Evolutionary conservation across 495 filamentous ascomycete species (phyloP).

Genomic region (Talaromyces trachyspermus): DNA sequence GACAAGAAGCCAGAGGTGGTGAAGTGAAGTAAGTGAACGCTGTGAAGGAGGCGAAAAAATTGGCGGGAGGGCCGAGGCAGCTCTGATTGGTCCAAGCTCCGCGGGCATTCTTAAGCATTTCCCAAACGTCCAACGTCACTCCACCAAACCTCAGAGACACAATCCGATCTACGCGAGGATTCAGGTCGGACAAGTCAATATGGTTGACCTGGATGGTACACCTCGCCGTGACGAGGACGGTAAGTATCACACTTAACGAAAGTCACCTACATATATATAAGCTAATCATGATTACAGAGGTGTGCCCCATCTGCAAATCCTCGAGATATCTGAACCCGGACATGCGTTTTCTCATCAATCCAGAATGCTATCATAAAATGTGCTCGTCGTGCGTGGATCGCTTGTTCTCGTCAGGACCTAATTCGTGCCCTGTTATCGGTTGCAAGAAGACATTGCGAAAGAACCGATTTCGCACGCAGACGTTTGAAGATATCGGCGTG

Average conservation of each 20-base stretch:
- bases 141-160: too few species aligned
- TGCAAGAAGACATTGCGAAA: constrained; percentile 82
- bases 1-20: constrained; percentile 3
- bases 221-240: constrained; percentile 45
- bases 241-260: constrained; percentile 15
- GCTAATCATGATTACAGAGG: constrained; percentile 45
- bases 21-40: constrained; percentile 13
- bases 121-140: background rate
- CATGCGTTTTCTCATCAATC: constrained; percentile 92
- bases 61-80: constrained; percentile 13
- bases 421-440: constrained; percentile 80
- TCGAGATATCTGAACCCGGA: constrained; percentile 88
- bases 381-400: constrained; percentile 91
- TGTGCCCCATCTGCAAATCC: constrained; percentile 95
- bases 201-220: background rate
- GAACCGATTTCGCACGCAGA: constrained; percentile 73
- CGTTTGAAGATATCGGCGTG: constrained; percentile 81
- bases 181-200: constrained; percentile 4
- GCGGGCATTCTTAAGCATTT: background rate
- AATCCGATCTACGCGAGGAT: too few species aligned
- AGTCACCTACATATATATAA: constrained; percentile 1
- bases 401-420: constrained; percentile 84
- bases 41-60: constrained; percentile 12
- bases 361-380: constrained; percentile 99
- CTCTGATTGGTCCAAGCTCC: constrained; percentile 19